phyloP scores from a whole-genome alignment of 1,284 basidiomycete species.

The Trichosporon sp. region DNA sequence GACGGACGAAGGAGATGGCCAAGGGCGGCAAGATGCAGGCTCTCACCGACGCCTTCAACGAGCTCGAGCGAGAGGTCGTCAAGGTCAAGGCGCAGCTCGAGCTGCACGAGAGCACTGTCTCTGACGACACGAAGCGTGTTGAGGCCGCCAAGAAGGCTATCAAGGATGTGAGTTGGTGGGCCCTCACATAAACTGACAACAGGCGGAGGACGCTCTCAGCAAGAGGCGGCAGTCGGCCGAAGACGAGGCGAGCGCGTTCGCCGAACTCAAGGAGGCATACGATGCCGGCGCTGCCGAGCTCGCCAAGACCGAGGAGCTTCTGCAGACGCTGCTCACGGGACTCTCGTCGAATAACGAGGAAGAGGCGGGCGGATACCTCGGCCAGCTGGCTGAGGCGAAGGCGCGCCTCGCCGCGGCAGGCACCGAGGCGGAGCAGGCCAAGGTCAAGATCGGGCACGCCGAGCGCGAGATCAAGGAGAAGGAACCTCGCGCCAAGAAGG shows the following conservation, averaged over 20 bases:
- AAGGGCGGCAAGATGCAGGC: conserved; percentile 76
- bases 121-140: conserved; percentile 70
- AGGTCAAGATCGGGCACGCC: conserved; percentile 68
- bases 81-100: conserved; percentile 84
- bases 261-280: conserved; percentile 58
- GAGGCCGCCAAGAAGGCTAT: conserved; percentile 57
- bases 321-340: conserved; percentile 91
- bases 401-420: conserved; percentile 67
- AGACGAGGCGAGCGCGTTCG: conserved; percentile 41
- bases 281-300: conserved; percentile 62
- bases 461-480: conserved; percentile 75
- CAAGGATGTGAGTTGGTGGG: conserved; percentile 54
- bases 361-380: conserved; percentile 85
- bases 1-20: conserved; percentile 55
- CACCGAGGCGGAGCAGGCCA: conserved; percentile 80
- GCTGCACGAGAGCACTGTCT: conserved; percentile 68
- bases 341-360: conserved; percentile 57
- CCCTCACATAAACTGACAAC: conserved; percentile 13
- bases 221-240: conserved; percentile 60
- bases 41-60: conserved; percentile 70
- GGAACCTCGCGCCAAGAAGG: conserved; percentile 73
- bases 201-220: conserved; percentile 58
- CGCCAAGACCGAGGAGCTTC: conserved; percentile 77
- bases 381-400: conserved; percentile 85
- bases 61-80: conserved; percentile 75